Evolutionary conservation across 331 rosid genomes (phyloP), one percentile per base, ranked within the genome.

Genomic region (Quercus phellos): DNA sequence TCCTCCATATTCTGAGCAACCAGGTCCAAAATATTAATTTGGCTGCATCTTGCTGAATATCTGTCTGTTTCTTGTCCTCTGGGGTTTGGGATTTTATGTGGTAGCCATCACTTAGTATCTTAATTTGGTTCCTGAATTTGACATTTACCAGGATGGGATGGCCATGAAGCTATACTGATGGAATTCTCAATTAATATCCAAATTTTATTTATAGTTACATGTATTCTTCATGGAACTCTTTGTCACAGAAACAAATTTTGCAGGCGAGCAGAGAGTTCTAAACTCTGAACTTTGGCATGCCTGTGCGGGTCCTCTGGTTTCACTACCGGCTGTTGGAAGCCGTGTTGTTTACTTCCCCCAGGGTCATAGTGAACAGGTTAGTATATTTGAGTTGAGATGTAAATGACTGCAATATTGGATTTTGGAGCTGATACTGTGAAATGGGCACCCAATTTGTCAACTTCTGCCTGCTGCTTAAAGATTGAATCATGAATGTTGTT

Each of bases 261-360:
- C 90, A 94, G 98, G 93, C 83, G 98, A 90, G 77, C 87, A 79
- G 80, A 86, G 93, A 74, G 97, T 94, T 74, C 85, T 92, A 63
- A 93, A 94, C 86, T 94, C 98, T 35, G 98, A 94, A 84, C 98
- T 94, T 56, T 94, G 98, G 98, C 98, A 92, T 85, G 97, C 98
- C n/a, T 94, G 98, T 89, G 98, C 98, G 30, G 97, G 98, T 68
- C 97, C 98, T 66, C 97, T 94, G 67, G 95, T 94, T 80, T 94
- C 91, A 58, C 85, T 94, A 38, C 97, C 98, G 5, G 90, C 87
- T 17, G 89, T 89, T 59, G 97, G 98, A 75, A 92, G 97, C 82
- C 96, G 96, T 0, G 98, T 92, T 8, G 97, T 92, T 54, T 94
- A 94, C 76, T 94, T 94, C 79, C 95, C 98, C 29, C 98, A 94